These are phyloP conservation scores for Lactuca saligna DNA, from an alignment of 129 eudicot species.

Conservation along the genomic window DNA sequence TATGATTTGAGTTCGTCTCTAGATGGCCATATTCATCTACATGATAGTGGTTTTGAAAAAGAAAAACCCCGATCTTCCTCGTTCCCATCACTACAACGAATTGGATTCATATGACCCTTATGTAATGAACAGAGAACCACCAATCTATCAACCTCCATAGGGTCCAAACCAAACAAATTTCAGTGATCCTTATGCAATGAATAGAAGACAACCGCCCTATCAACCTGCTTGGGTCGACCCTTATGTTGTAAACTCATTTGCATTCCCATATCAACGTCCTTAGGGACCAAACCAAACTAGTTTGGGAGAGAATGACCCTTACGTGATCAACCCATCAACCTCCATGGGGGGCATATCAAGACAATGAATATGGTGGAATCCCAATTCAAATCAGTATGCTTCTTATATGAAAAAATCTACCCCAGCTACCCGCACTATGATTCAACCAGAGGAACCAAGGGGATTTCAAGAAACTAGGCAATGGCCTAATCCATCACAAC, in stretches of 20 bases:
- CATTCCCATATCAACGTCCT: slow-evolving; percentile 33
- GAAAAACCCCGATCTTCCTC: background rate
- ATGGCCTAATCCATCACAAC: slow-evolving; percentile 33
- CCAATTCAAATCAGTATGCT: slow-evolving; percentile 37
- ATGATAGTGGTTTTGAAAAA: slow-evolving; percentile 22
- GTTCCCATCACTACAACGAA: slow-evolving; percentile 4
- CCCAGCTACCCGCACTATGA: slow-evolving; percentile 59
- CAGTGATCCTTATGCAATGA: slow-evolving; percentile 14
- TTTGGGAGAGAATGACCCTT: slow-evolving; percentile 38
- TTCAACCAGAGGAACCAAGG: slow-evolving; percentile 56
- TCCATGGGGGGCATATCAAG: slow-evolving; percentile 32
- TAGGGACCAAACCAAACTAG: slow-evolving; percentile 36
- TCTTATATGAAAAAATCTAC: slow-evolving; percentile 77
- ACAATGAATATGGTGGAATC: slow-evolving; percentile 36
- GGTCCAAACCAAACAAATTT: slow-evolving; percentile 11
- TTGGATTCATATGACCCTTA: slow-evolving; percentile 27
- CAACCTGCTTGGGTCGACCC: slow-evolving; percentile 28
- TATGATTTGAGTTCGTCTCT: slow-evolving; percentile 29
- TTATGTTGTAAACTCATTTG: slow-evolving; percentile 27
- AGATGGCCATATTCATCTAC: slow-evolving; percentile 36
- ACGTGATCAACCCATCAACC: slow-evolving; percentile 31
- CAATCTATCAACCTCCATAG: background rate
- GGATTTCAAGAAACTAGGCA: slow-evolving; percentile 34
- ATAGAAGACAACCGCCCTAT: slow-evolving; percentile 14
- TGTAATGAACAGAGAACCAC: slow-evolving; percentile 13